Evolutionary conservation across 2,329 filamentous ascomycete species (phyloP).

Genomic region (Parafenestella ontariensis): DNA sequence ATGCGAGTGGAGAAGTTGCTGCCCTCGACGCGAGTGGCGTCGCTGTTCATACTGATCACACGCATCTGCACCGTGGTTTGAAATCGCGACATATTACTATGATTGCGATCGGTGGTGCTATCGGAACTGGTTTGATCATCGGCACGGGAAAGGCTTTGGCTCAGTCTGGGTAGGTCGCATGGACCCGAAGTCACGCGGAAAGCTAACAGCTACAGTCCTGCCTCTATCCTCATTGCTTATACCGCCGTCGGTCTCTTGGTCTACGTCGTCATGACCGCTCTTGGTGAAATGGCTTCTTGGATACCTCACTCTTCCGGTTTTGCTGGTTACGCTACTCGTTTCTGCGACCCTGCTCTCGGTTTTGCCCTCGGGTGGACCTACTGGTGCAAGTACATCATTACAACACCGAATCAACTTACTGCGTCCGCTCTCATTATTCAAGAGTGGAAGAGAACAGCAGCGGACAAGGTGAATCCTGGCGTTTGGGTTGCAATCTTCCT

Average conservation of each 20-base stretch:
- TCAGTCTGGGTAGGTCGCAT: constrained; percentile 50
- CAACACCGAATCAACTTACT: constrained; percentile 84
- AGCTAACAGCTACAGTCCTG: constrained; percentile 57
- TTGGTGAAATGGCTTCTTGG: constrained; percentile 88
- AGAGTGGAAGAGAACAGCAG: constrained; percentile 70
- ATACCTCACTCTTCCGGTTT: constrained; percentile 80
- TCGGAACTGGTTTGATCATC: constrained; percentile 76
- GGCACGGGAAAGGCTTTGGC: constrained; percentile 63
- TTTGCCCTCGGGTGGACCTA: constrained; percentile 73
- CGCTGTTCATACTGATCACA: constrained; percentile 34
- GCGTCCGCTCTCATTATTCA: constrained; percentile 80
- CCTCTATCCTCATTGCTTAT: constrained; percentile 75
- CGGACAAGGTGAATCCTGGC: constrained; percentile 73
- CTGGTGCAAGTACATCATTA: constrained; percentile 80
- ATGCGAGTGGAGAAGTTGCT: constrained; percentile 21
- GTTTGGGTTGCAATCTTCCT: constrained; percentile 74
- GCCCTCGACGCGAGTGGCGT: constrained; percentile 32
- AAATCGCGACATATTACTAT: constrained; percentile 64
- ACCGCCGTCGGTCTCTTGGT: constrained; percentile 73
- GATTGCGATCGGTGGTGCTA: constrained; percentile 77
- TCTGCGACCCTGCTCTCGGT: constrained; percentile 80
- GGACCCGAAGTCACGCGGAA: not conserved
- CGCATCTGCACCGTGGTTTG: constrained; percentile 59
- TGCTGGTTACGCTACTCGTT: constrained; percentile 79
- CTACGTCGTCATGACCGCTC: constrained; percentile 79